Percentiles rank a stretch among this genome's conserved stretches.
Conservation (phyloP, 2,329 filamentous ascomycete species). For the Geosmithia putterillii region DNA sequence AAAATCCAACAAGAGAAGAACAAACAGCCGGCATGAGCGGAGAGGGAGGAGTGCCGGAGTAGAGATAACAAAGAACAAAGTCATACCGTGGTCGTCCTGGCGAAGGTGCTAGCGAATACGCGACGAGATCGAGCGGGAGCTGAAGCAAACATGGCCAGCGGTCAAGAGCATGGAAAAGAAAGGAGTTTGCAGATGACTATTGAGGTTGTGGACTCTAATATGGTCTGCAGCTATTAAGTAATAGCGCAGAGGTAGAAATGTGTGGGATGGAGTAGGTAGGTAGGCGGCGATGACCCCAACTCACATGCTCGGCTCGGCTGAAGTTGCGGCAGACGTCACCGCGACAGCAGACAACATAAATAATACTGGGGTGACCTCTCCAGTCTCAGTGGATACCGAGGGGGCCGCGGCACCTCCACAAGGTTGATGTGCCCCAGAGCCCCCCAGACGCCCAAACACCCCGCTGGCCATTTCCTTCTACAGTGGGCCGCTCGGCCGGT, state of each 20-base stretch:
- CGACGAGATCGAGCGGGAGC: slow-evolving; percentile 14
- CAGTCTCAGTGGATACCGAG: neutral
- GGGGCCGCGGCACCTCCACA: neutral
- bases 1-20: neutral
- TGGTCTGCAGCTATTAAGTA: neutral
- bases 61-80: neutral
- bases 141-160: slow-evolving; percentile 19
- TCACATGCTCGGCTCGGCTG: slow-evolving; percentile 1
- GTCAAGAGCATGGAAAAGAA: slow-evolving; percentile 4
- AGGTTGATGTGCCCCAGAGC: neutral
- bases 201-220: slow-evolving; percentile 1
- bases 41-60: neutral
- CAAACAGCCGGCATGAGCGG: neutral
- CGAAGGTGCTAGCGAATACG: slow-evolving; percentile 19
- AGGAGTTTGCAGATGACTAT: neutral
- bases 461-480: neutral
- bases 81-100: slow-evolving; percentile 12
- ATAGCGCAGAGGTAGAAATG: neutral
- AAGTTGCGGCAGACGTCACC: neutral
- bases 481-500: neutral
- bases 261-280: too few species aligned
- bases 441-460: neutral
- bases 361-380: neutral
- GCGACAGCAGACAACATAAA: neutral
- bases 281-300: neutral